Evolutionary conservation across 352 stramenopile species (phyloP).

Genomic region (Globisporangium paroecandrum): DNA sequence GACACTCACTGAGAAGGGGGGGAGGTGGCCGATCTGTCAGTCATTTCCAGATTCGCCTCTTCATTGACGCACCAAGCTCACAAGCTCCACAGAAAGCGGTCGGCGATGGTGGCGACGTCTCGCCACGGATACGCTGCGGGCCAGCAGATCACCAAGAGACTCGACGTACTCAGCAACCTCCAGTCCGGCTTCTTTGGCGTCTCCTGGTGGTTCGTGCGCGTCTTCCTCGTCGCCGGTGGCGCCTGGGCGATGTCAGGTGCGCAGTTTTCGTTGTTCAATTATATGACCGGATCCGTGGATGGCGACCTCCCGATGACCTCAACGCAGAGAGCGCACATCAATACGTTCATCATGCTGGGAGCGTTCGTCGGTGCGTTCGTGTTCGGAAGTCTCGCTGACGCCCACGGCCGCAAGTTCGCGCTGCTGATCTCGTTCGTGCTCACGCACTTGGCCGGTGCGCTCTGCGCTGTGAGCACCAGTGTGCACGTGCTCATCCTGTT

Average conservation of each 20-base stretch:
- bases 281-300: neutral
- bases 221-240: neutral
- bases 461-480: too few relatives aligned
- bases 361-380: slow-evolving; percentile 34
- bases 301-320: too few relatives aligned
- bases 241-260: neutral
- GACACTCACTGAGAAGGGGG: too few relatives aligned
- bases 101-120: neutral
- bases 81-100: too few relatives aligned
- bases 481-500: too few relatives aligned
- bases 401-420: slow-evolving; percentile 39
- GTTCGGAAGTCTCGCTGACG: slow-evolving; percentile 49
- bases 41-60: too few relatives aligned
- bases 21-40: too few relatives aligned
- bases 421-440: slow-evolving; percentile 32
- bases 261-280: neutral
- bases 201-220: slow-evolving; percentile 9
- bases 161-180: slow-evolving; percentile 2
- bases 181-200: slow-evolving; percentile 1
- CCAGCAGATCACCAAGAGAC: neutral
- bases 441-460: slow-evolving; percentile 30
- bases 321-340: neutral
- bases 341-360: slow-evolving; percentile 23
- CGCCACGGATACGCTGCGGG: neutral
- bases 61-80: too few relatives aligned